phyloP scores from a whole-genome alignment of 768 basidiomycete species.

The Rickenella mellea region DNA sequence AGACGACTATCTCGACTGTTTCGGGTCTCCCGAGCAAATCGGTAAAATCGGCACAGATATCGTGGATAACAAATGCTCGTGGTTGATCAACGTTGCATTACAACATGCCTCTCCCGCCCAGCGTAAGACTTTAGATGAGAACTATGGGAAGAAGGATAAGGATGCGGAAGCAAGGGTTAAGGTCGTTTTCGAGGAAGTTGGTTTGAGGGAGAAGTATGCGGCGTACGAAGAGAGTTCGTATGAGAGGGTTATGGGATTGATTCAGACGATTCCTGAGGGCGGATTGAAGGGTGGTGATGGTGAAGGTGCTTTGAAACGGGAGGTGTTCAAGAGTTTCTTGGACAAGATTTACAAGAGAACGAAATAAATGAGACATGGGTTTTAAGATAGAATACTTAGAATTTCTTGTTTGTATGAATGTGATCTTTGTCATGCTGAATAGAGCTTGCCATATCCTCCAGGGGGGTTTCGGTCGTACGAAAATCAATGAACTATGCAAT shows the following conservation, averaged over 20 bases:
- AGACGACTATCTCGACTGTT: constrained; percentile 94
- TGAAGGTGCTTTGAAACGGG: constrained; percentile 36
- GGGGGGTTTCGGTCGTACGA: too few relatives aligned
- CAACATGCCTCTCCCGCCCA: constrained; percentile 43
- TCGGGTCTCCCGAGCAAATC: constrained; percentile 81
- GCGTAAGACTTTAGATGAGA: constrained; percentile 48
- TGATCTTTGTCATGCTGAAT: too few relatives aligned
- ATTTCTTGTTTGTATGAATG: too few relatives aligned
- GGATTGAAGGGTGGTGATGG: constrained; percentile 12
- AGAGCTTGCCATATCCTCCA: too few relatives aligned
- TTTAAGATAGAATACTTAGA: too few relatives aligned
- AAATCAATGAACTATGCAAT: too few relatives aligned
- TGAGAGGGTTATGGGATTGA: constrained; percentile 52
- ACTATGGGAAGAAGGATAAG: constrained; percentile 54
- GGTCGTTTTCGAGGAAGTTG: constrained; percentile 61
- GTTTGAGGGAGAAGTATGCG: constrained; percentile 56
- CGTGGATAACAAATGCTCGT: constrained; percentile 96
- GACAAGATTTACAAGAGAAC: constrained; percentile 70
- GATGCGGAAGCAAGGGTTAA: constrained; percentile 53
- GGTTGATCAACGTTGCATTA: constrained; percentile 89
- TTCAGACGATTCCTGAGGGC: constrained; percentile 63
- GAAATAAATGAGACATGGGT: constrained; percentile 33
- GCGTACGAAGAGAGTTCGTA: constrained; percentile 76
- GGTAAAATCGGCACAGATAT: constrained; percentile 99
- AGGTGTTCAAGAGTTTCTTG: constrained; percentile 80